Base-by-base conservation (phyloP, 371 early-diverging fungal species). In the Neoconidiobolus thromboides region DNA sequence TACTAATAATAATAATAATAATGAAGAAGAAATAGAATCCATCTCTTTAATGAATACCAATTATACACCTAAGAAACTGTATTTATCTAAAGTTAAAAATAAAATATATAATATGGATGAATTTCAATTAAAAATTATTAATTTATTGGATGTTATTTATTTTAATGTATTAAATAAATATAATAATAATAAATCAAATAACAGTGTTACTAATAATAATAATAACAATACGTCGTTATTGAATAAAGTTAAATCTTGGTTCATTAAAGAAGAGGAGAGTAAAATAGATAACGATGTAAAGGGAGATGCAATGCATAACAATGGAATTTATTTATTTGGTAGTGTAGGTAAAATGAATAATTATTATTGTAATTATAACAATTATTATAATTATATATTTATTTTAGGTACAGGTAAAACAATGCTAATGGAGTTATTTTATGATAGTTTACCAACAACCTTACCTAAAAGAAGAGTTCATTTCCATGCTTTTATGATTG, bases 391-490 rank as follows among this genome's bases (percentile, higher is more conserved):
- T 49, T 49, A 49, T 10, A 49, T 49, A 15, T 40, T 37, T 37
- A 37, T 42, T 3, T 36, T 57, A 62, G 80, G 89, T 36, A 85
- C 86, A 0, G 97, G 97, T 15, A 96, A 96, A 63, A 93, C 95
- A 0, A 89, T 91, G 79, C 76, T 89, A n/a, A 96, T 96, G 97
- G 93, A 96, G 69, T 68, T 96, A 53, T 89, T 94, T 62, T 94
- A 83, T 69, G 75, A 86, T 63, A 74, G 86, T 1, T 62, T 88
- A 5, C 71, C 78, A 1, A 76, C 77, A n/a, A 44, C 69, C 2
- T 37, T 58, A 36, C 72, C 83, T 37, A 93, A 93, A 68, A 74
- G 85, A 38, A 80, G 95, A 1, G 83, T 94, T 5, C 95, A 96
- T 65, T 95, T 92, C 65, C 92, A 96, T 67, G 87, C 87, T 5